Conservation (phyloP, 768 basidiomycete species). For the Lanmaoa rubissima region DNA sequence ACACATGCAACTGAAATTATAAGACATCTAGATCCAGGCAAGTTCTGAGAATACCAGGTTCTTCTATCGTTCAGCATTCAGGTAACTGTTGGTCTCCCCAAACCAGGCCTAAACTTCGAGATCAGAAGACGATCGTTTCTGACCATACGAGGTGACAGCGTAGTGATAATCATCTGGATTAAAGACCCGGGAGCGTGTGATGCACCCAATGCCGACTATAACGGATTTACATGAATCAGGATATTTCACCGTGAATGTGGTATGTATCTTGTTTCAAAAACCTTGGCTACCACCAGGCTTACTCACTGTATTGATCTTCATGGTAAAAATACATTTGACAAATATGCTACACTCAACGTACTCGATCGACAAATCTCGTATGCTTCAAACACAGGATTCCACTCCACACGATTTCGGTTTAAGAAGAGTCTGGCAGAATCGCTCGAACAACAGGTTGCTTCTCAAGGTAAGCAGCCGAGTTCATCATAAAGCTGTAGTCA, state of each 20-base stretch:
- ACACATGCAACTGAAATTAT: no score
- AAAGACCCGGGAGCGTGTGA: no score
- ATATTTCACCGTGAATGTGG: background rate
- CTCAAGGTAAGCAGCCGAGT: constrained; percentile 20
- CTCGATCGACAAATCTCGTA: background rate
- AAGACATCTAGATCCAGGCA: no score
- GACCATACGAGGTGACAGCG: no score
- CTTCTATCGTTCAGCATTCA: no score
- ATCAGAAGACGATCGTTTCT: no score
- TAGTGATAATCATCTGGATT: no score
- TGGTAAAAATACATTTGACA: background rate
- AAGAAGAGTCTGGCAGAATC: constrained; percentile 11
- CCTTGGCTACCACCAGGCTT: background rate
- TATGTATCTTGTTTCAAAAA: background rate
- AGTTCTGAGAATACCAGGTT: no score
- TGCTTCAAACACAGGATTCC: background rate
- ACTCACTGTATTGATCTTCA: background rate
- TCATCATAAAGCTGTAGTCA: constrained; percentile 15
- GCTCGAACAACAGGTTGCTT: constrained; percentile 17
- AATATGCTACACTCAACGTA: background rate
- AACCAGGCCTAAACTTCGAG: no score
- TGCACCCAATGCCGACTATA: no score
- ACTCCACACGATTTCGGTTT: background rate
- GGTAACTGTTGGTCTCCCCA: no score
- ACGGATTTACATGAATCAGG: no score